Evolutionary conservation across 2,329 filamentous ascomycete species (phyloP).

Genomic region (Phyllosticta citribraziliensis): DNA sequence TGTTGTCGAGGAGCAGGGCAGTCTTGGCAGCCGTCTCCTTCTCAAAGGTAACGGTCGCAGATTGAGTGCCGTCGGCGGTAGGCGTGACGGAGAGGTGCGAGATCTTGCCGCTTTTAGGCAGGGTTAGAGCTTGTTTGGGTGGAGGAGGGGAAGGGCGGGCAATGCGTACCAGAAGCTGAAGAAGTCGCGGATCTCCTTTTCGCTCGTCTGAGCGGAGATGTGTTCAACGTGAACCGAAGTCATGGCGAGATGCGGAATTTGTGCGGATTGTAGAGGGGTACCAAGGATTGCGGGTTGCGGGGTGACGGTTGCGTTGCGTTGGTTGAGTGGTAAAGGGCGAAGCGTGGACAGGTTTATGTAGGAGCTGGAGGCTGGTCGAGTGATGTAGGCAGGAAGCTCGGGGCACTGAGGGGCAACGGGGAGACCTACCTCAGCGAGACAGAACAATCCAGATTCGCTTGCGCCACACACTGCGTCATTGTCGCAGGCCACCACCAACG

Average conservation of each 20-base stretch:
- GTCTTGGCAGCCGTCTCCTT: conserved; percentile 96
- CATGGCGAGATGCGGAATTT: conserved; percentile 25
- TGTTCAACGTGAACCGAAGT: conserved; percentile 80
- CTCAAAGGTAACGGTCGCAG: conserved; percentile 89
- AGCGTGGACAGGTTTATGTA: neutral
- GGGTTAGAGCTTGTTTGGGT: conserved; percentile 14
- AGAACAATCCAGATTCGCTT: neutral
- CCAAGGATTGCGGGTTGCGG: neutral
- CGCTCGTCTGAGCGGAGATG: conserved; percentile 70
- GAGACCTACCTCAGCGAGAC: neutral
- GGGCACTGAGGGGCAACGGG: neutral
- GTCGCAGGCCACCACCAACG: neutral
- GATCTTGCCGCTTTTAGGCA: conserved; percentile 69
- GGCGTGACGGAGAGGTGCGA: conserved; percentile 66
- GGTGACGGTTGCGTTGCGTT: neutral
- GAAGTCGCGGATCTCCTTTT: conserved; percentile 91
- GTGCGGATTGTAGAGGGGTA: neutral
- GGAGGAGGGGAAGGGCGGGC: neutral
- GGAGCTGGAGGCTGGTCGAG: neutral
- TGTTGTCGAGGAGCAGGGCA: conserved; percentile 92
- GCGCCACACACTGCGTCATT: neutral
- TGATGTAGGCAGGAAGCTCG: neutral
- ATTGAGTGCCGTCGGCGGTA: conserved; percentile 55
- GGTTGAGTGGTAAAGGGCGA: neutral
- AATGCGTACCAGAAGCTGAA: conserved; percentile 82